These are phyloP conservation scores for Tylopilus sp. DNA, from an alignment of 768 basidiomycete species.

Conservation along the genomic window DNA sequence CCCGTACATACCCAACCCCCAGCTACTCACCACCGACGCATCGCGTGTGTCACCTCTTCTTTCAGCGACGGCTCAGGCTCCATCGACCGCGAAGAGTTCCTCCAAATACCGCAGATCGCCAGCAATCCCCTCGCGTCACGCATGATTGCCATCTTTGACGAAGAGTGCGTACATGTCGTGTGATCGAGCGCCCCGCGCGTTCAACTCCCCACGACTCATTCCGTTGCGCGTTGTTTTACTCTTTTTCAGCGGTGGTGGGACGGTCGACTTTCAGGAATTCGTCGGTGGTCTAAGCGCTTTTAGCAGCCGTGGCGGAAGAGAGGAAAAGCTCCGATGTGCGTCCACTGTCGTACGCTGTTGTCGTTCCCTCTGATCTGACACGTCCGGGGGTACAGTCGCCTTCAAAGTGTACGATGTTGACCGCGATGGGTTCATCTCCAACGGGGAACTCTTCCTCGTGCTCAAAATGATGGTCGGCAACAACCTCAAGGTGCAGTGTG, in stretches of 20 bases:
- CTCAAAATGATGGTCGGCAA: constrained; percentile 99
- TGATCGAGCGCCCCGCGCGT: constrained; percentile 6
- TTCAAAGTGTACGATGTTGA: constrained; percentile 99
- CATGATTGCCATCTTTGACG: constrained; percentile 99
- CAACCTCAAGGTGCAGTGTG: constrained; percentile 78
- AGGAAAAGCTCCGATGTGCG: constrained; percentile 94
- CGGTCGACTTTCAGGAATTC: constrained; percentile 99
- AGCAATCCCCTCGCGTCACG: constrained; percentile 94
- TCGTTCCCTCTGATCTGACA: not conserved
- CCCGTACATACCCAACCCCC: not conserved
- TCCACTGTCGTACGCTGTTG: constrained; percentile 20
- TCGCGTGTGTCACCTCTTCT: not conserved
- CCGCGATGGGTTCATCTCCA: constrained; percentile 95
- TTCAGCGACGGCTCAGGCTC: constrained; percentile 92
- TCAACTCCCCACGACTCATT: too few species aligned
- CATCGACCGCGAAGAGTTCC: constrained; percentile 97
- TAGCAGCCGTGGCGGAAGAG: constrained; percentile 92
- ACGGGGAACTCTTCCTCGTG: constrained; percentile 97
- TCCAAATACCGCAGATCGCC: constrained; percentile 98
- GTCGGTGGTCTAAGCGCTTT: constrained; percentile 98
- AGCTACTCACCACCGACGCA: too few species aligned
- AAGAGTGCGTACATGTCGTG: constrained; percentile 79
- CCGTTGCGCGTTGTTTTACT: not conserved
- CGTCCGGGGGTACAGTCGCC: constrained; percentile 67
- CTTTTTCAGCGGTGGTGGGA: constrained; percentile 81